These are phyloP conservation scores for Diphasiastrum complanatum DNA, from an alignment of 83 land plant genomes.

Conservation along the genomic window DNA sequence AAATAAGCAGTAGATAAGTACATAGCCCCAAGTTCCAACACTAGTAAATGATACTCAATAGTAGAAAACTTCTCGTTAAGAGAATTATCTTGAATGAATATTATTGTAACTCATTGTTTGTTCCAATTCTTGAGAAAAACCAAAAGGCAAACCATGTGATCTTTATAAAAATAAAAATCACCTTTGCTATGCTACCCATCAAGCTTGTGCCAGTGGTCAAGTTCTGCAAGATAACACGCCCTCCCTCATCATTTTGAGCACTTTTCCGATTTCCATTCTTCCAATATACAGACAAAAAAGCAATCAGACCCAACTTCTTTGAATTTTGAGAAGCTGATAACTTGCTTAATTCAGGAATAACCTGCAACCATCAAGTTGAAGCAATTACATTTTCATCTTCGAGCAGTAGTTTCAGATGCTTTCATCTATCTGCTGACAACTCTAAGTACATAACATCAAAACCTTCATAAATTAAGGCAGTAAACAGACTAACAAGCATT, in stretches of 20 bases:
- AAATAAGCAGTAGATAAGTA: background rate
- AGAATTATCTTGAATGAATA: no score
- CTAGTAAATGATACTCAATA: background rate
- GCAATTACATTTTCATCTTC: no score
- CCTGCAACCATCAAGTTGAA: no score
- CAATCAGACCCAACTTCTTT: slow-evolving; percentile 10
- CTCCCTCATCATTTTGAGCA: background rate
- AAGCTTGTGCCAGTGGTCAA: slow-evolving; percentile 8
- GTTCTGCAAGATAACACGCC: slow-evolving; percentile 16
- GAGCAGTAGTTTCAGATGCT: no score
- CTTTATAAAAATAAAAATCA: background rate
- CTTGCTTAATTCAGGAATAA: slow-evolving; percentile 14
- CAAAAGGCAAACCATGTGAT: background rate
- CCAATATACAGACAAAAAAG: slow-evolving; percentile 16
- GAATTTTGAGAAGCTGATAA: background rate
- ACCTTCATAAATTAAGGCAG: background rate
- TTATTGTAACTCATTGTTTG: no score
- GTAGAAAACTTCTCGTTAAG: background rate
- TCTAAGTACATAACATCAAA: no score
- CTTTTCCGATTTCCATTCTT: no score
- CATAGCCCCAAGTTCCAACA: background rate
- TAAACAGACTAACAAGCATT: background rate
- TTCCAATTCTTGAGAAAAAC: background rate
- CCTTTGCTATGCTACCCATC: slow-evolving; percentile 22
- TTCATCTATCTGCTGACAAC: no score